phyloP scores from a whole-genome alignment of 2,329 filamentous ascomycete species.

The Rhynchosporium secalis region DNA sequence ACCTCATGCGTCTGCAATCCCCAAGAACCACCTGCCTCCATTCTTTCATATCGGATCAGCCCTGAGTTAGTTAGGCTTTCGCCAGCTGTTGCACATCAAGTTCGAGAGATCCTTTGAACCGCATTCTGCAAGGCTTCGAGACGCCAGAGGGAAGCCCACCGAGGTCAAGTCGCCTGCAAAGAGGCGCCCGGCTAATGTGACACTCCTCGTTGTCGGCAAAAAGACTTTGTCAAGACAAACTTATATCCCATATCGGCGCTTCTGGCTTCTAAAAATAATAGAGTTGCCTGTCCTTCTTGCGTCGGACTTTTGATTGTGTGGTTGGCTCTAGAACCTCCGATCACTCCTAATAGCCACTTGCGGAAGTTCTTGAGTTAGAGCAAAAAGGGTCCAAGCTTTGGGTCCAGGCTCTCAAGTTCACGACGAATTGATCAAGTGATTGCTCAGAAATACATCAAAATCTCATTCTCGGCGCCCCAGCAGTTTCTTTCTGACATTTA shows the following conservation, averaged over 20 bases:
- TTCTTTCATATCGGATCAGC: not conserved
- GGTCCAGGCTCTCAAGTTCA: too few relatives aligned
- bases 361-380: too few relatives aligned
- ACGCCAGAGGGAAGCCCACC: not conserved
- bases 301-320: not conserved
- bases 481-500: too few relatives aligned
- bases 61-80: not conserved
- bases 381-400: too few relatives aligned
- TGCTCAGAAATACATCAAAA: too few relatives aligned
- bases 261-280: not conserved
- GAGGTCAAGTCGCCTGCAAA: constrained; percentile 9
- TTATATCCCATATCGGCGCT: not conserved
- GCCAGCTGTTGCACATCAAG: constrained; percentile 2
- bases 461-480: too few relatives aligned
- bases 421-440: too few relatives aligned
- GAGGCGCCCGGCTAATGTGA: constrained; percentile 9
- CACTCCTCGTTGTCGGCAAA: not conserved
- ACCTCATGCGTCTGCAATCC: not conserved
- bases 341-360: too few relatives aligned
- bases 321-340: too few relatives aligned
- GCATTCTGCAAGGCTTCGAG: constrained; percentile 3
- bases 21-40: too few relatives aligned
- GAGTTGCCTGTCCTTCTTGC: not conserved
- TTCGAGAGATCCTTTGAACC: not conserved
- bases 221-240: not conserved